These are phyloP conservation scores for Dioscorea cayenensis DNA, from an alignment of 116 monocot species.

Conservation along the genomic window DNA sequence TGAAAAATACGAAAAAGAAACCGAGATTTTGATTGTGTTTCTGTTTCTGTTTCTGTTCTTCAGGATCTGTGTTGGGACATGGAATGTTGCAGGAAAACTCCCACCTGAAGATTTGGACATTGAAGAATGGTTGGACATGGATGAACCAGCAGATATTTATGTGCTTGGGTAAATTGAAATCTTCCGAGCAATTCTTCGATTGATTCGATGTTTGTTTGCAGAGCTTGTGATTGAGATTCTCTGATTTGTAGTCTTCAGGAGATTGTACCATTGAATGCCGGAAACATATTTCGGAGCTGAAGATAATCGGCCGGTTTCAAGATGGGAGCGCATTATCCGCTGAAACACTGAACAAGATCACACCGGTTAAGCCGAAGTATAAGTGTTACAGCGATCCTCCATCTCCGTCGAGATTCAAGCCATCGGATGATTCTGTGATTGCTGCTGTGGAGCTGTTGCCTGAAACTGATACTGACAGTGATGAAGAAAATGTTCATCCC, in stretches of 20 bases:
- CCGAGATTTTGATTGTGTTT: not conserved
- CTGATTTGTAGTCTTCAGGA: constrained; percentile 72
- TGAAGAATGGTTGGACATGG: constrained; percentile 60
- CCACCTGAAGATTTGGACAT: constrained; percentile 71
- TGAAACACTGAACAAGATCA: constrained; percentile 56
- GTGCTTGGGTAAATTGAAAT: constrained; percentile 52
- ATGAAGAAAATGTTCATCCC: constrained; percentile 45
- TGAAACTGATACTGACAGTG: constrained; percentile 53
- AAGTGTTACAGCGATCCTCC: constrained; percentile 79
- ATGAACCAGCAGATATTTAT: constrained; percentile 86
- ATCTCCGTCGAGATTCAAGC: constrained; percentile 82
- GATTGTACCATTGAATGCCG: constrained; percentile 88
- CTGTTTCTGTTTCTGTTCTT: constrained; percentile 8
- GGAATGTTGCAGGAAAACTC: constrained; percentile 79
- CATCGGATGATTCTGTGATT: constrained; percentile 45
- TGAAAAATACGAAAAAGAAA: too few species aligned
- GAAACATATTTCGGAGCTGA: constrained; percentile 90
- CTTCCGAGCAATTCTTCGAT: not conserved
- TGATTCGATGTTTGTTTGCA: not conserved
- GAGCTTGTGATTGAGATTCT: not conserved
- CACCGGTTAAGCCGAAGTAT: constrained; percentile 36
- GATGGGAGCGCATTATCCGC: constrained; percentile 84
- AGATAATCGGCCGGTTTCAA: constrained; percentile 59
- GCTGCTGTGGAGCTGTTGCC: constrained; percentile 43
- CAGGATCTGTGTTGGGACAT: constrained; percentile 79